Base-by-base conservation (phyloP, 257 asterid species). In the Solanum sitiens region DNA sequence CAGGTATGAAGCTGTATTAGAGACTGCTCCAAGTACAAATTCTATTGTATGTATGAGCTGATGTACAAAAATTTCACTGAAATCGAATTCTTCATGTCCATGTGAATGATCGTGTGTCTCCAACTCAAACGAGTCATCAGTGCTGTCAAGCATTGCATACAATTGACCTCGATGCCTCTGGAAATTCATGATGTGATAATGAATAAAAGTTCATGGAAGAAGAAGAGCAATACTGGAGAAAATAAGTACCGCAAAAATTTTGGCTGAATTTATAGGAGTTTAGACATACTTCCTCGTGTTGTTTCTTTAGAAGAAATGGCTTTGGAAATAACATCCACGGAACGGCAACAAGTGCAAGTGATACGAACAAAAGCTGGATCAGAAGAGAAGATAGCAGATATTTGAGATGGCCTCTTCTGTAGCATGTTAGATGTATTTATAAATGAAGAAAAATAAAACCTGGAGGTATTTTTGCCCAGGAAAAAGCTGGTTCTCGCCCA, bases 301-400 rank as follows among this genome's bases (percentile, higher is more conserved):
- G 92, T 86, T 92, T 92, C 91, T 94, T 92, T 86, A 91, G 87
- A 86, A 94, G 92, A 89, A 92, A 90, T 53, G 96, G 95, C 89
- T 94, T 94, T 33, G 95, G 96, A 84, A 94, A 74, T 87, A 94
- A 83, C 96, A 94, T 94, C 96, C 96, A 94, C 12, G 96, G 96
- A 86, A 92, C 94, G 9, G 96, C 94, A 87, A 92, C 93, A 75
- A 94, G 93, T 39, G 96, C 96, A 44, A 90, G 83, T n/a, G 90
- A 83, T 59, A 94, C 91, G 65, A 94, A 89, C 73, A 91, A 47
- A 86, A 94, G 86, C 95, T 94, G 93, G 59, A 86, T 44, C 35
- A 21, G 30, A 68, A 86, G 59, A 68, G 75, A 83, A 71, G 71
- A 74, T 40, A 44, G 61, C 70, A 44, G 88, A 87, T 40, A 70